Percentiles rank a stretch among this genome's conserved stretches.
These are phyloP conservation scores for Cephaloascus albidus DNA, from an alignment of 805 yeast species.

Conservation along the genomic window DNA sequence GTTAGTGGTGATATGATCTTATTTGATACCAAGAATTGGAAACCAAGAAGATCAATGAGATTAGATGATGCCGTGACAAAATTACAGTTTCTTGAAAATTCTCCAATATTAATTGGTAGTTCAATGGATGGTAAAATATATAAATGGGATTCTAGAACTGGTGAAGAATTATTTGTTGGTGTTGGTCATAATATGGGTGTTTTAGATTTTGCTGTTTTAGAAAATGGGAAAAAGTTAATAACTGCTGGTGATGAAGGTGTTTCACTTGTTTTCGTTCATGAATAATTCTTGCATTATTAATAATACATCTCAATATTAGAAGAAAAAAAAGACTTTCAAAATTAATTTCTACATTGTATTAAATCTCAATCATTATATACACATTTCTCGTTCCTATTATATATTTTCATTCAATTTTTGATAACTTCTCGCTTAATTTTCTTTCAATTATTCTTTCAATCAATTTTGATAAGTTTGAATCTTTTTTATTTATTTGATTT, in stretches of 20 bases:
- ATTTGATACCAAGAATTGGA: conserved; percentile 82
- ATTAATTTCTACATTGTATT: too few species aligned
- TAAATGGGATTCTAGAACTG: conserved; percentile 86
- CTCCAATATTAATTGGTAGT: conserved; percentile 57
- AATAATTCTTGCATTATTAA: too few species aligned
- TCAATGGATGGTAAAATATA: conserved; percentile 81
- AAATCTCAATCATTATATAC: too few species aligned
- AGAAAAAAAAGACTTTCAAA: too few species aligned
- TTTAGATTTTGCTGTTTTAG: conserved; percentile 68
- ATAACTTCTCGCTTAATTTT: conserved; percentile 24
- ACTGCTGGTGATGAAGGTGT: conserved; percentile 99
- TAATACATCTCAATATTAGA: neutral
- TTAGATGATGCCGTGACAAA: conserved; percentile 82
- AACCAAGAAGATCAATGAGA: conserved; percentile 61
- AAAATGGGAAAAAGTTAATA: conserved; percentile 57
- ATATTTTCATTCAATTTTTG: too few species aligned
- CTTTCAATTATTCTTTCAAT: conserved; percentile 39
- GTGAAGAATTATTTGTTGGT: conserved; percentile 66
- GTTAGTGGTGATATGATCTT: conserved; percentile 83
- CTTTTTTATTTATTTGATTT: conserved; percentile 38
- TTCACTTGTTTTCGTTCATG: conserved; percentile 50
- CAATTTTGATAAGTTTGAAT: conserved; percentile 39
- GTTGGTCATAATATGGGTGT: conserved; percentile 94
- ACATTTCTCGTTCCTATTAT: too few species aligned
- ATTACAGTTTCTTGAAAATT: conserved; percentile 50